These are phyloP conservation scores for Plenodomus tracheiphilus DNA, from an alignment of 2,329 filamentous ascomycete species.

Conservation along the genomic window DNA sequence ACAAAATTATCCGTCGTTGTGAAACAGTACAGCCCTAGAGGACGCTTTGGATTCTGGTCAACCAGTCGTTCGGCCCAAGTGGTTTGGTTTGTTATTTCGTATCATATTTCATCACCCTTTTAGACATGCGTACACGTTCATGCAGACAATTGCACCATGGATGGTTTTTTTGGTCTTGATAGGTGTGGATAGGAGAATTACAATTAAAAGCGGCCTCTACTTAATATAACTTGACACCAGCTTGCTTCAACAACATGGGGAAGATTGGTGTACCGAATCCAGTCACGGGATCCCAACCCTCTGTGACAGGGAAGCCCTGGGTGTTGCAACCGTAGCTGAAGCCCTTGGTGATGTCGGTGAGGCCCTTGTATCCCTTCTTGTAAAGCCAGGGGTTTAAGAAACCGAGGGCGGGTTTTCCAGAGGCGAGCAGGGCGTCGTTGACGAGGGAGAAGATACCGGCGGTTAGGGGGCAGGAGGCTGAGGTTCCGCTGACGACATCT, in stretches of 20 bases:
- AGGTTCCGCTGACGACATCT: constrained; percentile 54
- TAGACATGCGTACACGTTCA: too few species aligned
- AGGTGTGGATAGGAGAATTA: too few species aligned
- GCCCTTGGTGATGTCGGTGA: constrained; percentile 54
- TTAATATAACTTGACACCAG: constrained; percentile 23
- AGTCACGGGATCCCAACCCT: constrained; percentile 46
- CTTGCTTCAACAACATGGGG: constrained; percentile 31
- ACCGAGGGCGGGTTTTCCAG: constrained; percentile 55
- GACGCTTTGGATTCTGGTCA: too few species aligned
- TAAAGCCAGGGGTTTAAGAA: constrained; percentile 67
- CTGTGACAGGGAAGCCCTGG: constrained; percentile 38
- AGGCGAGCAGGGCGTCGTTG: constrained; percentile 62
- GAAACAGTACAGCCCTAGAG: too few species aligned
- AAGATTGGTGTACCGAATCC: constrained; percentile 42
- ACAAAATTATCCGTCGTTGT: too few species aligned
- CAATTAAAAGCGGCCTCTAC: too few species aligned
- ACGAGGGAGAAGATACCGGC: constrained; percentile 63
- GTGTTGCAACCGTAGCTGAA: constrained; percentile 45
- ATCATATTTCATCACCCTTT: too few species aligned
- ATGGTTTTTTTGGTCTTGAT: too few species aligned
- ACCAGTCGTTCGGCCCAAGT: too few species aligned
- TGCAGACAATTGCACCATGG: too few species aligned
- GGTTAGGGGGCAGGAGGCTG: constrained; percentile 61
- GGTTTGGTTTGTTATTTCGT: too few species aligned
- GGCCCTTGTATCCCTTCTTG: constrained; percentile 49